Percentiles rank a stretch among this genome's conserved stretches.
These are phyloP conservation scores for Pyrenophora teres DNA, from an alignment of 2,329 filamentous ascomycete species.

Conservation along the genomic window DNA sequence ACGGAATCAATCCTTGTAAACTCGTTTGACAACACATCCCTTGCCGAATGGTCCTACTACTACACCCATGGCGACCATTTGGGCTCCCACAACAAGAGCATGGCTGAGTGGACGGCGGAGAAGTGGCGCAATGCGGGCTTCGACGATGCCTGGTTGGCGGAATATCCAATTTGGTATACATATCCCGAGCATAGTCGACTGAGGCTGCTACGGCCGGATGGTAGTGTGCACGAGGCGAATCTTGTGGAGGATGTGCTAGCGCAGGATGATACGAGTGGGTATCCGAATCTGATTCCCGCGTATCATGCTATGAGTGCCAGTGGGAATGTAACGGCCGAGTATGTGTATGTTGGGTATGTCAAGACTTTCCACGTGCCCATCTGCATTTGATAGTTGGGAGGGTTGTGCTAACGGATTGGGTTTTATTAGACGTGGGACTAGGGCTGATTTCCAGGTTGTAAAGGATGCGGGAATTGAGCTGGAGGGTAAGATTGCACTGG, in stretches of 20 bases:
- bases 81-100: constrained; percentile 41
- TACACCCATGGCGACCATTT: constrained; percentile 46
- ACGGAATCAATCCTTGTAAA: constrained; percentile 46
- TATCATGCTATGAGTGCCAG: constrained; percentile 56
- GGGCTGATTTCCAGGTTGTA: constrained; percentile 52
- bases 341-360: constrained; percentile 51
- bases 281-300: constrained; percentile 45
- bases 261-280: constrained; percentile 43
- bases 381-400: too few relatives aligned
- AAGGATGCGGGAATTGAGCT: constrained; percentile 49
- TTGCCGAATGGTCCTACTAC: constrained; percentile 45
- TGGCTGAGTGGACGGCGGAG: constrained; percentile 45
- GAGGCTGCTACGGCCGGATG: constrained; percentile 34
- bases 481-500: constrained; percentile 55
- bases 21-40: constrained; percentile 48
- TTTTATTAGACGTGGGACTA: constrained; percentile 40
- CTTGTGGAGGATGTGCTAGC: constrained; percentile 41
- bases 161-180: constrained; percentile 47
- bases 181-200: constrained; percentile 41
- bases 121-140: constrained; percentile 36
- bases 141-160: constrained; percentile 31
- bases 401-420: constrained; percentile 12
- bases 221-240: constrained; percentile 36
- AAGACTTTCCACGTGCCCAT: too few relatives aligned
- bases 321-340: constrained; percentile 54